Conservation (phyloP, 2,329 filamentous ascomycete genomes). For the Fusarium albosuccineum region DNA sequence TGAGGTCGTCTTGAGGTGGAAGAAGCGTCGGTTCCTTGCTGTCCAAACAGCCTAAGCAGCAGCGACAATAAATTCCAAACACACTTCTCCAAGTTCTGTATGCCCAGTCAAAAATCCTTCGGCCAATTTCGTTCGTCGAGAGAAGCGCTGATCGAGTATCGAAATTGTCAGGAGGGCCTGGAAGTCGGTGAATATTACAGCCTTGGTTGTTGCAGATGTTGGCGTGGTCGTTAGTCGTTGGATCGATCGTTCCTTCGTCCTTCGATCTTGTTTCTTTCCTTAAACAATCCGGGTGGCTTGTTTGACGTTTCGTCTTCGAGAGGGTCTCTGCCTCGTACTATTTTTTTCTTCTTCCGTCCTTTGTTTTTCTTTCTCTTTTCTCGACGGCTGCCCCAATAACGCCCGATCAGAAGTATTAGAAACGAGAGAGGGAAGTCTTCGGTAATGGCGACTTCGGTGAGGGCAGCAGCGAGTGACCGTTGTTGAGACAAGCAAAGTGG, state of each 20-base stretch:
- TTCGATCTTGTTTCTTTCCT: slow-evolving; percentile 14
- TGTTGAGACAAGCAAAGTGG: slow-evolving; percentile 7
- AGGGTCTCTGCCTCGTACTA: not conserved
- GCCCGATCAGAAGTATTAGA: slow-evolving; percentile 19
- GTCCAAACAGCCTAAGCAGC: slow-evolving; percentile 13
- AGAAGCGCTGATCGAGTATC: slow-evolving; percentile 23
- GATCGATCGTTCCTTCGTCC: slow-evolving; percentile 23
- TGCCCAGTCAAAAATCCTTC: slow-evolving; percentile 12
- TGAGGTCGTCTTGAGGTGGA: not conserved
- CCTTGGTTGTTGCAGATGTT: slow-evolving; percentile 13
- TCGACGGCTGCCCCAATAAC: slow-evolving; percentile 21
- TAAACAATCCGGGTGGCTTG: slow-evolving; percentile 6
- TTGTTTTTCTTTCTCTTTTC: slow-evolving; percentile 20
- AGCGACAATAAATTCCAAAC: not conserved
- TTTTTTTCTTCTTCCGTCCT: slow-evolving; percentile 18
- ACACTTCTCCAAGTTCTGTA: not conserved
- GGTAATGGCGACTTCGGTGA: not conserved
- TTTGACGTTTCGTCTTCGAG: slow-evolving; percentile 25
- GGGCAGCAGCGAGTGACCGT: slow-evolving; percentile 12
- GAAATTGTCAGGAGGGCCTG: slow-evolving; percentile 22
- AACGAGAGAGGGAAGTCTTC: slow-evolving; percentile 16
- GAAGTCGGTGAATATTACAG: slow-evolving; percentile 28
- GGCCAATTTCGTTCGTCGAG: slow-evolving; percentile 18
- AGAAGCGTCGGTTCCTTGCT: slow-evolving; percentile 14
- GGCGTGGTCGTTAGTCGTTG: slow-evolving; percentile 20